Evolutionary conservation across 2,329 filamentous ascomycete species (phyloP).

Genomic region (Aspergillus sp.): DNA sequence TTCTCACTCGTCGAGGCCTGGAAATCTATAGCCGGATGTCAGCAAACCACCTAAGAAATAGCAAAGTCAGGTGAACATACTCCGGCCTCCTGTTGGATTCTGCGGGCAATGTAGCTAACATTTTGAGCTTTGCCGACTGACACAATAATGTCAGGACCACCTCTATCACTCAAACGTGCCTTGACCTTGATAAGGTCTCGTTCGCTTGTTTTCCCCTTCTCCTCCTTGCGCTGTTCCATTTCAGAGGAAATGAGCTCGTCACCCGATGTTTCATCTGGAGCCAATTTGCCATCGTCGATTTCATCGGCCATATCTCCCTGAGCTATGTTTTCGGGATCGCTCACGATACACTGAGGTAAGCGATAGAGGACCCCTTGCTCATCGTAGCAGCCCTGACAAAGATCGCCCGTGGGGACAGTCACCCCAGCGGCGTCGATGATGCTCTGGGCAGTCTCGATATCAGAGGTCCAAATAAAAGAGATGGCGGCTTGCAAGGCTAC

Average conservation of each 20-base stretch:
- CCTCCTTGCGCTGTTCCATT: constrained; percentile 43
- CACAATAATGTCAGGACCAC: constrained; percentile 59
- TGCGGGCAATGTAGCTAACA: constrained; percentile 60
- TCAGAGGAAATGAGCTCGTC: constrained; percentile 34
- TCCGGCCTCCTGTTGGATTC: constrained; percentile 58
- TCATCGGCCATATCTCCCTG: constrained; percentile 16
- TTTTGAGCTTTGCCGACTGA: constrained; percentile 55
- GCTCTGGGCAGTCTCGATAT: constrained; percentile 67
- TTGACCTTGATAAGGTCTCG: constrained; percentile 54
- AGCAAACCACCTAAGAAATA: constrained; percentile 1
- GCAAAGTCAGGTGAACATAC: constrained; percentile 44
- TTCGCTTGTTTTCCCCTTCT: constrained; percentile 58
- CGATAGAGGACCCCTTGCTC: constrained; percentile 65
- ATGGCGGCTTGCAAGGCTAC: constrained; percentile 65
- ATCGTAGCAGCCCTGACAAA: constrained; percentile 70
- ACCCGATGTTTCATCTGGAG: constrained; percentile 34
- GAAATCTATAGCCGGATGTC: constrained; percentile 46
- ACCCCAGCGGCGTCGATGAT: constrained; percentile 75
- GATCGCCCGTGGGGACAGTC: constrained; percentile 67
- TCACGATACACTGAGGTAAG: constrained; percentile 63
- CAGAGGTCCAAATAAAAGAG: constrained; percentile 60
- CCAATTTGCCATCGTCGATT: constrained; percentile 27
- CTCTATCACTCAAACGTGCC: constrained; percentile 62
- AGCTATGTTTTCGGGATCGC: constrained; percentile 59
- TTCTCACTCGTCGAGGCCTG: constrained; percentile 56